Evolutionary conservation across 139 green algal species (phyloP).

Genomic region (Picochlorum sp.): DNA sequence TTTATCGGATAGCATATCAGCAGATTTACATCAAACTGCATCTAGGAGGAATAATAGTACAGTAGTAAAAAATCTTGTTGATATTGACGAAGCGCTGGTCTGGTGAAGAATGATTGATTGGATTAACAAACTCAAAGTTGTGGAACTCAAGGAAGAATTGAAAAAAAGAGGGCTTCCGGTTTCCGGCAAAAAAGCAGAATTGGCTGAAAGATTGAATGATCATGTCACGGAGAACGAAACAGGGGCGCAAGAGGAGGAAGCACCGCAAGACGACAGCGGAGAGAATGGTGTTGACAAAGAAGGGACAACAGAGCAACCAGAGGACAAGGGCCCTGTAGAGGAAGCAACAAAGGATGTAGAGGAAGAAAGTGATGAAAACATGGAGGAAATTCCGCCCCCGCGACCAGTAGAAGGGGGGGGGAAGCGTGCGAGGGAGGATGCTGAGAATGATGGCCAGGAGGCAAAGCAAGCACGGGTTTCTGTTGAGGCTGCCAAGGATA

Average conservation of each 20-base stretch:
- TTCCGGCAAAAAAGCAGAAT: constrained; percentile 33
- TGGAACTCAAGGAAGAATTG: constrained; percentile 41
- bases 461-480: neutral
- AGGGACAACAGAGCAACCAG: neutral
- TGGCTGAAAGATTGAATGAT: constrained; percentile 24
- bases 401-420: neutral
- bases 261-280: constrained; percentile 20
- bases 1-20: no score
- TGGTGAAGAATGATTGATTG: neutral
- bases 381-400: neutral
- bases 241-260: constrained; percentile 11
- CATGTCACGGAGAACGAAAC: constrained; percentile 11
- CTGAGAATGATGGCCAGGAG: neutral
- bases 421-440: neutral
- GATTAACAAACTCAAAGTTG: constrained; percentile 9
- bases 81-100: no score
- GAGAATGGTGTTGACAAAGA: neutral
- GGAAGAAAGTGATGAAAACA: neutral
- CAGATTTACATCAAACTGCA: no score
- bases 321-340: neutral
- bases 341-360: neutral
- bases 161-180: constrained; percentile 25
- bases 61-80: no score
- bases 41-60: no score
- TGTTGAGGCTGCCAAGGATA: neutral